Conservation (phyloP, 2,329 filamentous ascomycete genomes). For the Colletotrichum salicis region DNA sequence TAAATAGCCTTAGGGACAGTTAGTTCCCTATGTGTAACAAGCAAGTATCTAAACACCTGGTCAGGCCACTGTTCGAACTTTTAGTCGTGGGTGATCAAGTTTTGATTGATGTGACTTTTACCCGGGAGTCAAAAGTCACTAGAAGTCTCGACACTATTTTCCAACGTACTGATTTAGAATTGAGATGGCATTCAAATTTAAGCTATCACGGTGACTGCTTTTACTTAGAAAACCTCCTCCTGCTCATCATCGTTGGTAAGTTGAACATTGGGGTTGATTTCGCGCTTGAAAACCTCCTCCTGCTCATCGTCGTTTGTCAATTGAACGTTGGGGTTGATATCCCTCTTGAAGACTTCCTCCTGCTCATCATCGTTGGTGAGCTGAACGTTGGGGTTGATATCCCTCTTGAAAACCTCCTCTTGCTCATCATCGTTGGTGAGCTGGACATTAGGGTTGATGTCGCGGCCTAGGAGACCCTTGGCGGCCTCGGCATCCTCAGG, state of each 20-base stretch:
- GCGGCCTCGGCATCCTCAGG: slow-evolving; percentile 14
- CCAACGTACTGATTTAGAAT: too few relatives aligned
- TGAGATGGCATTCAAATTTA: too few relatives aligned
- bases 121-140: too few relatives aligned
- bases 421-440: neutral
- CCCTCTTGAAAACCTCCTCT: slow-evolving; percentile 10
- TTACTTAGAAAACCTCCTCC: slow-evolving; percentile 1
- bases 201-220: neutral
- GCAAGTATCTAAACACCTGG: too few relatives aligned
- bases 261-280: neutral
- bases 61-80: too few relatives aligned
- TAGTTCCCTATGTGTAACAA: too few relatives aligned
- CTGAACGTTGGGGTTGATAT: neutral
- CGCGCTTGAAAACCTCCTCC: slow-evolving; percentile 5
- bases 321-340: neutral
- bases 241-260: slow-evolving; percentile 6
- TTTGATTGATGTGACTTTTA: too few relatives aligned
- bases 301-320: neutral
- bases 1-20: too few relatives aligned
- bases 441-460: neutral
- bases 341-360: slow-evolving; percentile 10
- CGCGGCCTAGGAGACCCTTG: slow-evolving; percentile 12
- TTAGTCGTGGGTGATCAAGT: too few relatives aligned
- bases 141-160: too few relatives aligned
- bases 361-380: neutral